A percentile compares a stretch with the other conserved stretches of the same genome.
phyloP scores from a whole-genome alignment of 2,329 filamentous ascomycete genomes.

The Whalleya microplaca region DNA sequence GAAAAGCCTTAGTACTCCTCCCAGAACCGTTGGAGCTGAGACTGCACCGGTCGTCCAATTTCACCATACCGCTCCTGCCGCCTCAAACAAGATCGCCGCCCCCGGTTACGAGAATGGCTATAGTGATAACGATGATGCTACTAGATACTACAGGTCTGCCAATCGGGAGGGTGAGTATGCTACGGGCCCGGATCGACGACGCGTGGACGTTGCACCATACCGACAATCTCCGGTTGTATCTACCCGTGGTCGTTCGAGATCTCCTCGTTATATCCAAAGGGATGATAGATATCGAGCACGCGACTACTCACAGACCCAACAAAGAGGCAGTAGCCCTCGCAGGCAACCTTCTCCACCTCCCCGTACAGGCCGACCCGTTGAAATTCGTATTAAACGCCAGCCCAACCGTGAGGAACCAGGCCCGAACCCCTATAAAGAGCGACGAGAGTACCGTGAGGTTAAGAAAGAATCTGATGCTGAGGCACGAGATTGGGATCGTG shows the following conservation, averaged over 20 bases:
- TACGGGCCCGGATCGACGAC: too few species aligned
- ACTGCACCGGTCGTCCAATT: too few species aligned
- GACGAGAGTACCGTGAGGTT: not conserved
- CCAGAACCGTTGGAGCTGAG: too few species aligned
- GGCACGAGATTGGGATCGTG: conserved; percentile 1
- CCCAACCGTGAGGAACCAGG: too few species aligned
- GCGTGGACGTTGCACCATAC: too few species aligned
- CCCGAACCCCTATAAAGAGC: not conserved
- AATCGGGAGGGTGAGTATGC: too few species aligned
- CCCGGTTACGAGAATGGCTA: too few species aligned
- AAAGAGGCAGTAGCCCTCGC: not conserved
- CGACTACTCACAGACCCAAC: not conserved
- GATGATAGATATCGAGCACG: conserved; percentile 1
- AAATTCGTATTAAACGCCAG: too few species aligned
- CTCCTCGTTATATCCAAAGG: not conserved
- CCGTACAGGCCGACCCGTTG: too few species aligned
- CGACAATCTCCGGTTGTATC: not conserved
- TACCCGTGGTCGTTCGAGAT: conserved; percentile 4
- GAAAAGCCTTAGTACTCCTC: too few species aligned
- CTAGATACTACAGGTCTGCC: not conserved
- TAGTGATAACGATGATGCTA: not conserved
- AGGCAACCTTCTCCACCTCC: not conserved
- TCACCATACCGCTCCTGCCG: too few species aligned
- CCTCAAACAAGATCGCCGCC: too few species aligned
- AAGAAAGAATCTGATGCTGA: conserved; percentile 1